These are phyloP conservation scores for Biscogniauxia sp. DNA, from an alignment of 2,329 filamentous ascomycete genomes.

Conservation along the genomic window DNA sequence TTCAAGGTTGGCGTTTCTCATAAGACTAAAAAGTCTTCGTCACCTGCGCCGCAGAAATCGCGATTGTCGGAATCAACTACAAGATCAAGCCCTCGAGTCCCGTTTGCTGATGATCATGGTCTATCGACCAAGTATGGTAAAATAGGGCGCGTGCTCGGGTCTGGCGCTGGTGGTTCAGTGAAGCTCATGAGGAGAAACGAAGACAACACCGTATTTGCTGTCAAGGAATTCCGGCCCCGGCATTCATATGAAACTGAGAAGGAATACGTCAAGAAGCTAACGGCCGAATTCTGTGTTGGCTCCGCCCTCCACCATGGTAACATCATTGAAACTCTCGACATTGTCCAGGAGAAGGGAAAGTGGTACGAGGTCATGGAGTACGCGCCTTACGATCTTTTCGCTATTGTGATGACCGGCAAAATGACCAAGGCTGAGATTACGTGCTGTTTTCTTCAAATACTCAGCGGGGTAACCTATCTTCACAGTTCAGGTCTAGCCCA, in stretches of 20 bases:
- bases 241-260: constrained; percentile 92
- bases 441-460: constrained; percentile 89
- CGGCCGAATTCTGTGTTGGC: constrained; percentile 96
- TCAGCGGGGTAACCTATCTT: constrained; percentile 90
- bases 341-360: constrained; percentile 86
- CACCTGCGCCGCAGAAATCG: constrained; percentile 57
- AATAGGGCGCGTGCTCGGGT: constrained; percentile 88
- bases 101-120: constrained; percentile 92
- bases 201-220: constrained; percentile 91
- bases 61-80: constrained; percentile 45
- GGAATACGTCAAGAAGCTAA: constrained; percentile 97
- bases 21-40: constrained; percentile 67
- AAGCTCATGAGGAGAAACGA: constrained; percentile 90
- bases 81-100: constrained; percentile 62
- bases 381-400: constrained; percentile 92
- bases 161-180: constrained; percentile 91
- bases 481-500: constrained; percentile 95
- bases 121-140: constrained; percentile 92
- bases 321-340: constrained; percentile 96
- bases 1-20: constrained; percentile 74
- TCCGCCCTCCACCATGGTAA: constrained; percentile 97
- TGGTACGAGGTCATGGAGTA: constrained; percentile 99
- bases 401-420: constrained; percentile 97
- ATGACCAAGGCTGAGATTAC: constrained; percentile 90
- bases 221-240: constrained; percentile 91